phyloP scores from a whole-genome alignment of 768 basidiomycete species.

The Pisolithus sp. region DNA sequence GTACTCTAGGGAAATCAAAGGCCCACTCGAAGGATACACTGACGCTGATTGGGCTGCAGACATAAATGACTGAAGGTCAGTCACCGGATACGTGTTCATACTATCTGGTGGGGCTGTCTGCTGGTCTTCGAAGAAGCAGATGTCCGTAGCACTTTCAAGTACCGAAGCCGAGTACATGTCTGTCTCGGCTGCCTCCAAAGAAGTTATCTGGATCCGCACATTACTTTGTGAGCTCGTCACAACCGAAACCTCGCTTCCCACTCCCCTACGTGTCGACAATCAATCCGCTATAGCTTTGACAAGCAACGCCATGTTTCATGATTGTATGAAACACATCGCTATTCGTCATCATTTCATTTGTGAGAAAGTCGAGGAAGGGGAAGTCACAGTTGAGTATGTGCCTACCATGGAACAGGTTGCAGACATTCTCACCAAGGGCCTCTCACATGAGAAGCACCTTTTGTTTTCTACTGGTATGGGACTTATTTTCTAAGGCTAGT shows the following conservation, averaged over 20 bases:
- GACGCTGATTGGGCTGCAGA: conserved; percentile 11
- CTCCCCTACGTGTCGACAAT: conserved; percentile 11
- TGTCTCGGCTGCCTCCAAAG: conserved; percentile 20
- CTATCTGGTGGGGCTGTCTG: conserved; percentile 30
- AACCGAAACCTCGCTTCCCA: background rate
- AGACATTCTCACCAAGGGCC: conserved; percentile 24
- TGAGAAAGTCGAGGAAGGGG: background rate
- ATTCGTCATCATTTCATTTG: conserved; percentile 2
- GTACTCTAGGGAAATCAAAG: background rate
- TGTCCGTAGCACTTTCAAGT: conserved; percentile 20
- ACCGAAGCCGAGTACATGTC: conserved; percentile 43
- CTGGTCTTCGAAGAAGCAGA: conserved; percentile 25
- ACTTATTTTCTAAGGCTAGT: background rate
- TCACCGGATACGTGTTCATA: conserved; percentile 27
- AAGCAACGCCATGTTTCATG: background rate
- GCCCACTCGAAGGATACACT: background rate
- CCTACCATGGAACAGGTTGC: conserved; percentile 3
- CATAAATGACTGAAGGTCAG: background rate
- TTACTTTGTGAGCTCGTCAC: conserved; percentile 15
- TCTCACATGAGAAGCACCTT: conserved; percentile 1
- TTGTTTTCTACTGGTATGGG: background rate
- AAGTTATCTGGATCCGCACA: conserved; percentile 20
- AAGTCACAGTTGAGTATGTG: conserved; percentile 36
- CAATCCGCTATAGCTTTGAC: background rate
- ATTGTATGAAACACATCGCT: background rate